Percentiles rank a stretch among this genome's conserved stretches.
Conservation (phyloP, 257 asterid genomes). For the Nicotiana obtusifolia region DNA sequence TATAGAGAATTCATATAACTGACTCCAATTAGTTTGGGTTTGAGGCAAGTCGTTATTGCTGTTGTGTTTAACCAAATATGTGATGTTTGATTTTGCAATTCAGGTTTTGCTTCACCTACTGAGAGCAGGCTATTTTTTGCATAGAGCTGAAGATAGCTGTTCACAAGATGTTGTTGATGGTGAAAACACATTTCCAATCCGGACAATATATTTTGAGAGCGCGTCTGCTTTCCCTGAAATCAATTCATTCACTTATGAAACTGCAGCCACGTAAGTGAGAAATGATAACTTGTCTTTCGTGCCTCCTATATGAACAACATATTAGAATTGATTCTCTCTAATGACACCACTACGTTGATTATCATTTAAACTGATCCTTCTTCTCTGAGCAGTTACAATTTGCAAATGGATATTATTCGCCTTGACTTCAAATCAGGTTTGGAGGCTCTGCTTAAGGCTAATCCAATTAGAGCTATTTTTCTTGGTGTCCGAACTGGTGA, state of each 20-base stretch:
- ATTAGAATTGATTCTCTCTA: not conserved
- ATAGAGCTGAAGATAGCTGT: conserved; percentile 31
- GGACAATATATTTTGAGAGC: conserved; percentile 84
- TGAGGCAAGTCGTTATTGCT: not conserved
- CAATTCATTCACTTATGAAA: conserved; percentile 82
- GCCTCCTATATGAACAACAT: not conserved
- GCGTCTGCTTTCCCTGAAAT: conserved; percentile 83
- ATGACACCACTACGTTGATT: conserved; percentile 6
- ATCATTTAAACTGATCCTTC: conserved; percentile 13
- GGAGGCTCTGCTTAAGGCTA: conserved; percentile 67
- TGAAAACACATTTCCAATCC: conserved; percentile 51
- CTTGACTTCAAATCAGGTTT: conserved; percentile 85
- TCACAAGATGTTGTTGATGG: conserved; percentile 31
- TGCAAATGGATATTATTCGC: conserved; percentile 81
- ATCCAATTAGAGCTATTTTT: conserved; percentile 80
- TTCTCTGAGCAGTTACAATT: conserved; percentile 48
- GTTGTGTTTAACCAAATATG: not conserved
- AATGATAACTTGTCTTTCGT: not conserved
- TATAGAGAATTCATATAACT: not conserved
- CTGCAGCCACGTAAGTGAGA: conserved; percentile 50
- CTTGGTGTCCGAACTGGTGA: conserved; percentile 95
- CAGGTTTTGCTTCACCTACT: conserved; percentile 89
- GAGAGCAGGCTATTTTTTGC: conserved; percentile 78
- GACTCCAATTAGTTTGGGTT: not conserved
- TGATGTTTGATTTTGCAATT: conserved; percentile 11